These are phyloP conservation scores for Eucalyptus sp. DNA, from an alignment of 345 rosid species.

Conservation along the genomic window DNA sequence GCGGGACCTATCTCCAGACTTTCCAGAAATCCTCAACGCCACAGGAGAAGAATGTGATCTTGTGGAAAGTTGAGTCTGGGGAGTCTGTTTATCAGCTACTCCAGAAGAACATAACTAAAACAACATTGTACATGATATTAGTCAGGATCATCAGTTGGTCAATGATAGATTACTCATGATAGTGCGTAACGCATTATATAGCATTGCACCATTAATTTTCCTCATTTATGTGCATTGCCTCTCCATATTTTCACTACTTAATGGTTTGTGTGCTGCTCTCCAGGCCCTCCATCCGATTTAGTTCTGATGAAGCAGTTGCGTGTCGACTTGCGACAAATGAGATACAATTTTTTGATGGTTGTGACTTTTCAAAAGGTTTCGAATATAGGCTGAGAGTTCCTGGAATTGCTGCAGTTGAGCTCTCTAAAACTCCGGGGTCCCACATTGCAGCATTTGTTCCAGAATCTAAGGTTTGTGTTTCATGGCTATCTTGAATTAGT, in stretches of 20 bases:
- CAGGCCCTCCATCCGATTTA: constrained; percentile 81
- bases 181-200: background rate
- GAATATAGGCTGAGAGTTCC: constrained; percentile 53
- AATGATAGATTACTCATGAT: background rate
- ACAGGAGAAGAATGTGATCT: constrained; percentile 66
- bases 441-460: constrained; percentile 87
- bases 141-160: background rate
- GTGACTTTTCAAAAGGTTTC: constrained; percentile 74
- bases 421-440: constrained; percentile 72
- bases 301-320: constrained; percentile 68
- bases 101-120: constrained; percentile 76
- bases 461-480: constrained; percentile 66
- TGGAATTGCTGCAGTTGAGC: constrained; percentile 71
- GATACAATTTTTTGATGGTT: constrained; percentile 75
- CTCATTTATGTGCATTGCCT: background rate
- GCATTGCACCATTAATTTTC: background rate
- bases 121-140: constrained; percentile 43
- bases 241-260: background rate
- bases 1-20: constrained; percentile 75
- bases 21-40: constrained; percentile 73
- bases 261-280: constrained; percentile 2
- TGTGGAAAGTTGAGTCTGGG: constrained; percentile 58
- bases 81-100: constrained; percentile 52
- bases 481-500: background rate
- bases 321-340: constrained; percentile 87